Base-by-base conservation (phyloP, 345 rosid species). In the Crucihimalaya himalaica region DNA sequence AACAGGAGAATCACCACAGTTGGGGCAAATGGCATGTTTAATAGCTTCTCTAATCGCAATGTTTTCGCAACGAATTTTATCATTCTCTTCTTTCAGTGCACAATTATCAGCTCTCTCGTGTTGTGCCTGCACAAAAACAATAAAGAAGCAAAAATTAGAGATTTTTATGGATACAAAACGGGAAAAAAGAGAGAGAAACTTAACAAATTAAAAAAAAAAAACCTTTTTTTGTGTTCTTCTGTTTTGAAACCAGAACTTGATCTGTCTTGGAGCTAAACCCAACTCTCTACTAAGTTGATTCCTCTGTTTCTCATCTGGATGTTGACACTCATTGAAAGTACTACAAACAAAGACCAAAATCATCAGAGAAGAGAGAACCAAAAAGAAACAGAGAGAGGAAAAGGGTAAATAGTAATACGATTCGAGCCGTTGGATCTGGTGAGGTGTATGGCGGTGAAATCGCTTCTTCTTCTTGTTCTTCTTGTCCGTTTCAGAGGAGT, bases 191-290 rank as follows among this genome's bases (percentile, higher is more conserved):
- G 47, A 56, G 62, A 19, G 35, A 18, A 9, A 52, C 19, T 31
- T 56, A 1, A n/a, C 0, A 18, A n/a, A n/a, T n/a, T n/a, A n/a
- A 23, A 0, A n/a, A 29, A 12, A 18, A 34, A 1, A 11, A 68
- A 91, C 97, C 96, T 95, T 95, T 89, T 89, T 95, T 72, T 95
- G 99, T 18, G 99, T 95, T 80, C 97, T 81, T 72, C 97, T 81
- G 85, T 95, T 95, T 39, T 95, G 99, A 72, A 95, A 95, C 99
- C 99, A 95, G 76, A 95, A 92, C 88, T 95, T 95, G 88, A 95
- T 95, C 87, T 95, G 99, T 6, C 97, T 79, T 3, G 97, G 97
- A 58, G 90, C 85, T 73, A 95, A 82, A 68, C 91, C 88, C 79
- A 95, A 52, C 66, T 95, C 99, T 78, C 89, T 83, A 69, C 99